Evolutionary conservation across 192 early-diverging fungal species (phyloP).

Genomic region (Nowakowskiella sp.): DNA sequence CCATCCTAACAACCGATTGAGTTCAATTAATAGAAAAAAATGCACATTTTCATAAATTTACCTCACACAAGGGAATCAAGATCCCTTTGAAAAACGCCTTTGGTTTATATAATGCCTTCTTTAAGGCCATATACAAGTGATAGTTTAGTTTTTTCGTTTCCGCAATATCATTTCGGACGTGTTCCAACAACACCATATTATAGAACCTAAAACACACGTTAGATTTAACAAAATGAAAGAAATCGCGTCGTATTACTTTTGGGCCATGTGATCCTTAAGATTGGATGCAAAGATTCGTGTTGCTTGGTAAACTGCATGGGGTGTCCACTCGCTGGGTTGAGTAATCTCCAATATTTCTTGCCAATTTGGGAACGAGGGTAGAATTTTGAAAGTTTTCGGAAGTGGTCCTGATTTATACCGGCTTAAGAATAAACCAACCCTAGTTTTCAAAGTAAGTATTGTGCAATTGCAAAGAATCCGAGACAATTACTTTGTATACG

Average conservation of each 20-base stretch:
- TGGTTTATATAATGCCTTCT: slow-evolving; percentile 94
- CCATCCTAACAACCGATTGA: slow-evolving; percentile 13
- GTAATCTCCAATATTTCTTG: slow-evolving; percentile 94
- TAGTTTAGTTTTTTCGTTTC: slow-evolving; percentile 97
- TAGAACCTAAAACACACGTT: slow-evolving; percentile 55
- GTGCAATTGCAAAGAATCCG: slow-evolving; percentile 5
- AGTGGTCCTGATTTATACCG: slow-evolving; percentile 92
- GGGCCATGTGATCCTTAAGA: slow-evolving; percentile 85
- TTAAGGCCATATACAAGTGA: slow-evolving; percentile 92
- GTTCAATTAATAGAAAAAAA: slow-evolving; percentile 1
- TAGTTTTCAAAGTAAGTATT: slow-evolving; percentile 10
- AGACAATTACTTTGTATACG: slow-evolving; percentile 70
- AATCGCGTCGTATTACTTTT: slow-evolving; percentile 43
- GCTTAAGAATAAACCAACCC: slow-evolving; percentile 76
- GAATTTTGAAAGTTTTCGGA: slow-evolving; percentile 98
- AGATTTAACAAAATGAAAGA: background rate
- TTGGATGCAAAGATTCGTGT: slow-evolving; percentile 96
- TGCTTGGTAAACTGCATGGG: slow-evolving; percentile 93
- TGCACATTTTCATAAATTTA: background rate
- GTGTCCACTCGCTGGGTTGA: slow-evolving; percentile 84
- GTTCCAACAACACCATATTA: slow-evolving; percentile 77
- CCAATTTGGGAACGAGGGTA: slow-evolving; percentile 92
- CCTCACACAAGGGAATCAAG: slow-evolving; percentile 88
- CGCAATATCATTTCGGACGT: slow-evolving; percentile 89
- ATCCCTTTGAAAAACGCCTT: slow-evolving; percentile 97